A percentile compares a stretch with the other conserved stretches of the same genome.
phyloP scores from a whole-genome alignment of 2,329 filamentous ascomycete species.

The Neobulgaria alba region DNA sequence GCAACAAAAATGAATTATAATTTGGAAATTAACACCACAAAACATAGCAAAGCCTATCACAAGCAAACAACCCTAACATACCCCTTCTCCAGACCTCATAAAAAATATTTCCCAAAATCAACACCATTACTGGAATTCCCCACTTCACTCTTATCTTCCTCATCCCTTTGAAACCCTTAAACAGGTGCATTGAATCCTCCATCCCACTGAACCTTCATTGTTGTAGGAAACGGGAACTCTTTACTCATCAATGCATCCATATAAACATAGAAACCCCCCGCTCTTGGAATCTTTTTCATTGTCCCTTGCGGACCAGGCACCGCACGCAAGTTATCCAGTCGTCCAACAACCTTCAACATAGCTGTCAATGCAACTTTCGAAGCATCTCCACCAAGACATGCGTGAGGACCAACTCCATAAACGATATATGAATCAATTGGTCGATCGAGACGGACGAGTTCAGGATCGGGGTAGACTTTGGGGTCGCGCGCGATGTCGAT shows the following conservation, averaged over 20 bases:
- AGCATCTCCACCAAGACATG: slow-evolving; percentile 50
- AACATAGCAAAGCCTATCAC: no score
- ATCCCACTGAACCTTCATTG: slow-evolving; percentile 27
- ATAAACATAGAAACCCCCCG: slow-evolving; percentile 36
- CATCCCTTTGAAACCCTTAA: no score
- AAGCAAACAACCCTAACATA: no score
- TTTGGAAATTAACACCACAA: no score
- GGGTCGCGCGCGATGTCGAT: slow-evolving; percentile 47
- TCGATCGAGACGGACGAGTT: slow-evolving; percentile 52
- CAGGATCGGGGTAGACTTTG: slow-evolving; percentile 50
- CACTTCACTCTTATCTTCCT: no score
- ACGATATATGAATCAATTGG: slow-evolving; percentile 56
- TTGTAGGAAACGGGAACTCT: slow-evolving; percentile 40
- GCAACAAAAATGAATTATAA: no score
- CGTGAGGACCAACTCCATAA: slow-evolving; percentile 53
- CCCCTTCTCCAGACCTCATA: no score
- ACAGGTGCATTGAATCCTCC: no score
- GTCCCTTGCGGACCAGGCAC: slow-evolving; percentile 15
- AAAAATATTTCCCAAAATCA: no score
- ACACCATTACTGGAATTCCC: no score
- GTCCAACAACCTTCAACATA: slow-evolving; percentile 29
- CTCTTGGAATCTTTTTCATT: slow-evolving; percentile 18
- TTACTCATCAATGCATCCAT: slow-evolving; percentile 57
- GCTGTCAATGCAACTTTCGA: slow-evolving; percentile 42
- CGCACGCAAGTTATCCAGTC: slow-evolving; percentile 9